Conservation (phyloP, 2,329 filamentous ascomycete species). For the Emmonsiellopsis sp. region DNA sequence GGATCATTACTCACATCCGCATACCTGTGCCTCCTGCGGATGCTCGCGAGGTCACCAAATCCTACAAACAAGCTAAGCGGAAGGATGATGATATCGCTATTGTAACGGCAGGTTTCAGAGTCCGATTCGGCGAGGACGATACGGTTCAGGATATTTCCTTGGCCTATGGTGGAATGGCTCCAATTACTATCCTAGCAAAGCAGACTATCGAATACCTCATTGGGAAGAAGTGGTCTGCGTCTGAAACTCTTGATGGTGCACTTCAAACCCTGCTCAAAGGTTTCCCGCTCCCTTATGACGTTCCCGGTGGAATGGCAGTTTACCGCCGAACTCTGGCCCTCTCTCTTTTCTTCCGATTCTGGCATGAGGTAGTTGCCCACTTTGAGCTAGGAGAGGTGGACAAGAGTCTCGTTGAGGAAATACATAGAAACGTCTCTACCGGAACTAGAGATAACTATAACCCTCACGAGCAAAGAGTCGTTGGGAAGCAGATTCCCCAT, state of each 20-base stretch:
- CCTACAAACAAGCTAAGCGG: conserved; percentile 83
- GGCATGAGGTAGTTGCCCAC: conserved; percentile 63
- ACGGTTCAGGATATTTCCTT: conserved; percentile 60
- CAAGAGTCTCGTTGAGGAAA: conserved; percentile 60
- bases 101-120: conserved; percentile 67
- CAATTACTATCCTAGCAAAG: conserved; percentile 67
- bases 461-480: conserved; percentile 61
- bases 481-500: conserved; percentile 71
- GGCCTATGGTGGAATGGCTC: conserved; percentile 82
- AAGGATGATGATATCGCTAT: conserved; percentile 93
- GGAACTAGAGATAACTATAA: conserved; percentile 63
- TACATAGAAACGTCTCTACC: conserved; percentile 67
- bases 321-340: conserved; percentile 74
- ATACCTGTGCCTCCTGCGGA: conserved; percentile 58
- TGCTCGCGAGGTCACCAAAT: conserved; percentile 65
- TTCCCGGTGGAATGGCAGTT: conserved; percentile 83
- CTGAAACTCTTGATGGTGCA: conserved; percentile 65
- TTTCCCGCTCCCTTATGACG: conserved; percentile 73
- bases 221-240: conserved; percentile 63
- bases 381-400: conserved; percentile 51
- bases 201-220: conserved; percentile 57
- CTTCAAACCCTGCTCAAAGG: conserved; percentile 71
- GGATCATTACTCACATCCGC: conserved; percentile 66
- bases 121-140: conserved; percentile 55
- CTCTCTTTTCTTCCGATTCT: conserved; percentile 89